Evolutionary conservation across 768 basidiomycete species (phyloP), one percentile per base, ranked within the genome.

Genomic region (Leucosporidium scottii): DNA sequence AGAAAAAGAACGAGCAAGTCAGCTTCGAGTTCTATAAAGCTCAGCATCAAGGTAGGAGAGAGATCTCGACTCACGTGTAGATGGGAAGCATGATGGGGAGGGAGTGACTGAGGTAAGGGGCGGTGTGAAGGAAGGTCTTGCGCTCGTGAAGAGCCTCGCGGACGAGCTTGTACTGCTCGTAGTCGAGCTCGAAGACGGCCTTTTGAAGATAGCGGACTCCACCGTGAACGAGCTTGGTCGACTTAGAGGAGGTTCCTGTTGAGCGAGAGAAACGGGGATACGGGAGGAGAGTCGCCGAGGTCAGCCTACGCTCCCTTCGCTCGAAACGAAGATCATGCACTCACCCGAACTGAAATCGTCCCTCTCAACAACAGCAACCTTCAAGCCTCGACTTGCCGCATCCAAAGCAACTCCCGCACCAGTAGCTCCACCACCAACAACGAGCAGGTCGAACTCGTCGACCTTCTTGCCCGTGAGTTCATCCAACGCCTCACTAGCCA

Each of bases 171-270:
- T 87, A 93, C 77, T 93, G 91, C 76, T 92, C 92, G 74, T 94
- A 96, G 77, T 98, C 94, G 69, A 96, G 85, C 74, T 94, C 93
- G 75, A 93, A 85, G 47, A 97, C 84, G 4, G 94, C 94, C 77
- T 98, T 99, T 76, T 99, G 94, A 17, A 99, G 85, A 78, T 99
- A 99, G 1, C 94, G 86, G 3, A 98, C 94, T 49, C 94, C 94
- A 21, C 94, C 94, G 79, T 99, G 96, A 1, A 99, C 94, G 61
- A 99, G 87, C 78, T 99, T 98, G 1, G 96, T 98, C 12, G 91
- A 93, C 77, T 98, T 98, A 9, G 91, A 94, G 0, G 91, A 94
- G 0, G 94, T 96, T 23, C 93, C 91, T 91, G 74, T 28, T 23
- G 8, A 27, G 12, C 56, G 34, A 34, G 34, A 34, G 34, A n/a